Conservation (phyloP, 108 stramenopile species). For the Parietichytrium sp. region DNA sequence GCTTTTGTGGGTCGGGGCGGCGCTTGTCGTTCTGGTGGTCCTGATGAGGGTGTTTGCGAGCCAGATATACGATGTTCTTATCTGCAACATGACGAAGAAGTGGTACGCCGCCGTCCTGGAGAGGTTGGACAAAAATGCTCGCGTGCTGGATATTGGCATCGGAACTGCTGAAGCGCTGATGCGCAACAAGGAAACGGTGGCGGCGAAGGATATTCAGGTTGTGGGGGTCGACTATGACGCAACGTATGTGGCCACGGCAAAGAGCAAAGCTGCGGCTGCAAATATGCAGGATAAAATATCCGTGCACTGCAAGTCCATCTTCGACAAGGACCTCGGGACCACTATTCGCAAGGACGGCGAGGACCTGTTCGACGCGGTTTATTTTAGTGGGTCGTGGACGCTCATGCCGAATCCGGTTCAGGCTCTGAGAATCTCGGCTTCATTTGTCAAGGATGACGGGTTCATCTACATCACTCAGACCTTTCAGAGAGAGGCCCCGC, state of each 20-base stretch:
- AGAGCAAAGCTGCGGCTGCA: conserved; percentile 43
- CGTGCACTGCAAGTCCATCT: conserved; percentile 57
- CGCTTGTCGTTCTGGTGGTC: not conserved
- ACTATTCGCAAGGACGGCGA: conserved; percentile 12
- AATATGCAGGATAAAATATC: conserved; percentile 46
- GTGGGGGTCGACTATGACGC: conserved; percentile 67
- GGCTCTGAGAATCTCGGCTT: conserved; percentile 50
- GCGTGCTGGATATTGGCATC: conserved; percentile 68
- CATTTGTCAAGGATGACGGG: conserved; percentile 46
- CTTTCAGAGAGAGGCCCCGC: conserved; percentile 61
- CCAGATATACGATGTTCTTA: conserved; percentile 62
- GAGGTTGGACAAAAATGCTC: conserved; percentile 42
- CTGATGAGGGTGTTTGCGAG: conserved; percentile 31
- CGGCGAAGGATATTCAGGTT: conserved; percentile 55
- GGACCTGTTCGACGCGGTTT: conserved; percentile 61
- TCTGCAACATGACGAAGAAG: conserved; percentile 63
- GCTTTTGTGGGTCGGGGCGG: not conserved
- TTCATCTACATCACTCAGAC: conserved; percentile 70
- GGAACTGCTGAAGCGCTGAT: conserved; percentile 58
- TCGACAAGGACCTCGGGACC: conserved; percentile 30
- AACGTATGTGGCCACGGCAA: conserved; percentile 62
- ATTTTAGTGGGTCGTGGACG: conserved; percentile 69
- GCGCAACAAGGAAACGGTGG: conserved; percentile 22
- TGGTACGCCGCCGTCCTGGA: conserved; percentile 65
- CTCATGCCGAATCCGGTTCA: conserved; percentile 65